Base-by-base conservation (phyloP, 176 grass and related monocot species). In the Secale cereale region DNA sequence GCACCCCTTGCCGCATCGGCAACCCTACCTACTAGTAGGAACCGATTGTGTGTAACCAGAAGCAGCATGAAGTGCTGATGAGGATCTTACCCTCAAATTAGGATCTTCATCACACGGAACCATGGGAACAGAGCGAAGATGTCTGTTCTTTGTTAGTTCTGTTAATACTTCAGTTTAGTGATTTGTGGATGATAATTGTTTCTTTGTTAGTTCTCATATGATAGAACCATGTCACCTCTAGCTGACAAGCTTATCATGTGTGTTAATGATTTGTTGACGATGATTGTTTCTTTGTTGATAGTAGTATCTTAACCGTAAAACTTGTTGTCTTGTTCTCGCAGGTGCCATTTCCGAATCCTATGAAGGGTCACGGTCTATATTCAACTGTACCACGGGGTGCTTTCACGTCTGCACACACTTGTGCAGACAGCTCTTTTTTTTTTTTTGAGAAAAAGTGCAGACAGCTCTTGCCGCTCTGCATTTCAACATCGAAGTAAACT, bases 331-430 rank as follows among this genome's bases (percentile, higher is more conserved):
- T 79, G 20, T 72, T 76, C 27, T 81, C 37, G 36, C 68, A 87
- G 89, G 79, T 91, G 89, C 30, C 85, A 91, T 84, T 91, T 91
- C 37, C 35, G n/a, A 56, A 91, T 91, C 59, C 26, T 91, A 33
- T 91, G 89, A 87, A 82, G 29, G 20, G 69, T 0, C 7, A 1
- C 46, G 10, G 46, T 57, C n/a, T 33, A 25, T 82, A 59, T 61
- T 60, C 63, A 9, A 75, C 45, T 22, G 29, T 32, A 87, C 73
- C 33, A 83, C 45, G 8, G 69, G 6, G 60, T 78, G 50, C 4
- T 83, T 65, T 33, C 46, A 3, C 36, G 45, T 76, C 64, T 81
- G 25, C 2, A n/a, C n/a, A n/a, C n/a, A 3, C 43, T 37, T 87
- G 37, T 73, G 33, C 69, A 8, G 60, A 76, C 69, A 76, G 54